phyloP scores from a whole-genome alignment of 169 alveolate genomes.

The Cryptosporidium bovis region DNA sequence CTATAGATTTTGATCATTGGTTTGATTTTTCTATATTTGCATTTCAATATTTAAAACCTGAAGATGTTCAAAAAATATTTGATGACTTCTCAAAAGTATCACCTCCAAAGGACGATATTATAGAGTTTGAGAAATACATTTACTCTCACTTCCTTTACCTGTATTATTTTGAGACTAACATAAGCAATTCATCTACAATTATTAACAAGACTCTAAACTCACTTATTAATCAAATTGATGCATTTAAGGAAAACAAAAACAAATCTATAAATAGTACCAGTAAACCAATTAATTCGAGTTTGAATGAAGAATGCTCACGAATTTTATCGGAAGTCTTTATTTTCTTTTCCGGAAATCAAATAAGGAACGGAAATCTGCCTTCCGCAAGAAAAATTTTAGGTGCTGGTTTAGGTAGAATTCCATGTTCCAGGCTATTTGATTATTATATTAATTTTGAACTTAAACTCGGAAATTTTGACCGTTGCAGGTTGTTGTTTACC shows the following conservation, averaged over 20 bases:
- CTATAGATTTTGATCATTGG: slow-evolving; percentile 23
- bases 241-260: neutral
- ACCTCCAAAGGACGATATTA: neutral
- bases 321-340: slow-evolving; percentile 21
- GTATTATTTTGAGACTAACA: slow-evolving; percentile 18
- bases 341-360: slow-evolving; percentile 16
- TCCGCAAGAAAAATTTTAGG: slow-evolving; percentile 93
- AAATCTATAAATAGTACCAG: neutral
- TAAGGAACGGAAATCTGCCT: slow-evolving; percentile 78
- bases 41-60: slow-evolving; percentile 37
- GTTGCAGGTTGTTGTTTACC: slow-evolving; percentile 92
- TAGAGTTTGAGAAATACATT: slow-evolving; percentile 47
- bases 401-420: slow-evolving; percentile 92
- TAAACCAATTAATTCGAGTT: neutral
- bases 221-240: slow-evolving; percentile 22
- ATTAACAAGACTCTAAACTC: slow-evolving; percentile 8
- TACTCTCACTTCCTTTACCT: slow-evolving; percentile 23
- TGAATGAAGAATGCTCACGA: neutral
- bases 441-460: slow-evolving; percentile 93
- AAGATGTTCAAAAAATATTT: slow-evolving; percentile 5
- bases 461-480: slow-evolving; percentile 93
- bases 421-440: slow-evolving; percentile 90
- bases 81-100: slow-evolving; percentile 2
- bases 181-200: neutral
- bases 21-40: slow-evolving; percentile 55